phyloP scores from a whole-genome alignment of 371 early-diverging fungal species.

The Mucor piriformis region DNA sequence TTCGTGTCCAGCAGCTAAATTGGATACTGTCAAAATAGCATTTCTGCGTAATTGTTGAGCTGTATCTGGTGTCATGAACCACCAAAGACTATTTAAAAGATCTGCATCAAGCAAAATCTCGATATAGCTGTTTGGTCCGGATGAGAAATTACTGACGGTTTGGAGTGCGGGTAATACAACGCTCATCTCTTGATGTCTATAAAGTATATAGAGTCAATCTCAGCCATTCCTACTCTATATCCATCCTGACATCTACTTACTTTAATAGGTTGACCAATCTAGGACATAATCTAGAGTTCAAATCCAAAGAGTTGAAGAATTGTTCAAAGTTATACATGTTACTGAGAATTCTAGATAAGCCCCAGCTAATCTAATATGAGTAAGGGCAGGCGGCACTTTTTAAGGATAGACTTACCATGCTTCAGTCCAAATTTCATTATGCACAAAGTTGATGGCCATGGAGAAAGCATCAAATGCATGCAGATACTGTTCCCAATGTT shows the following conservation, averaged over 20 bases:
- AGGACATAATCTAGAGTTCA: conserved; percentile 13
- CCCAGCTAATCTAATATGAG: conserved; percentile 34
- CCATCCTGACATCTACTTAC: neutral
- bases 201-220: neutral
- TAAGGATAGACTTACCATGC: conserved; percentile 41
- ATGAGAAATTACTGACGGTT: conserved; percentile 50
- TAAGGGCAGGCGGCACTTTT: neutral
- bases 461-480: conserved; percentile 43
- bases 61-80: conserved; percentile 16
- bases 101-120: conserved; percentile 40
- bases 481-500: conserved; percentile 29
- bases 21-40: conserved; percentile 45
- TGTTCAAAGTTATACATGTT: conserved; percentile 37
- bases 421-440: conserved; percentile 38
- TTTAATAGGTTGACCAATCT: conserved; percentile 16
- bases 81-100: conserved; percentile 33
- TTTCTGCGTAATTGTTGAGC: conserved; percentile 33
- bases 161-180: conserved; percentile 22
- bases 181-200: conserved; percentile 4
- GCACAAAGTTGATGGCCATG: conserved; percentile 35
- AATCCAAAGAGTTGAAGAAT: conserved; percentile 13
- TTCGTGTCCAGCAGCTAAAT: conserved; percentile 46
- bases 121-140: conserved; percentile 45
- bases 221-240: too few relatives aligned
- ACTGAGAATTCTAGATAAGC: conserved; percentile 47